Conservation (phyloP, 164 flowering plant species). For the Euptelea pleiosperma region DNA sequence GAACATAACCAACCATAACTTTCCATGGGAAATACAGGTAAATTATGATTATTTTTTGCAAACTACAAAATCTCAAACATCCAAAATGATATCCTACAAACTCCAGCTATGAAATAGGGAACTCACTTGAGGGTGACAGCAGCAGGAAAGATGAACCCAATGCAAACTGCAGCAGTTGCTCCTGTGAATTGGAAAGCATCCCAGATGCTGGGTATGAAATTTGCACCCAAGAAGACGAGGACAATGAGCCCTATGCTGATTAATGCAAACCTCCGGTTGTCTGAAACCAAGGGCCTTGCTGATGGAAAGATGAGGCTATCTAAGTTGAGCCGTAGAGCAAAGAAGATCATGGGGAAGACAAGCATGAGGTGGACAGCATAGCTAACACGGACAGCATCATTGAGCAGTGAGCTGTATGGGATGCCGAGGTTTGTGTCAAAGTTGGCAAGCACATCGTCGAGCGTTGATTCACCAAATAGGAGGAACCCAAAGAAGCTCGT, state of each 20-base stretch:
- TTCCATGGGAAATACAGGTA: no score
- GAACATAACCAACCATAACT: no score
- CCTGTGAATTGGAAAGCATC: slow-evolving; percentile 98
- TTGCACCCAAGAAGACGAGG: slow-evolving; percentile 81
- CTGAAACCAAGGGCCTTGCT: slow-evolving; percentile 42
- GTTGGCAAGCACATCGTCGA: slow-evolving; percentile 92
- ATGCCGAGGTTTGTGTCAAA: slow-evolving; percentile 79
- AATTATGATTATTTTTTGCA: no score
- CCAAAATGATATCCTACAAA: slow-evolving; percentile 2
- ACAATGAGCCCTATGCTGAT: slow-evolving; percentile 52
- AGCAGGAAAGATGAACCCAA: slow-evolving; percentile 94
- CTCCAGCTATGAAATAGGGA: not conserved
- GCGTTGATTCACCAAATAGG: slow-evolving; percentile 81
- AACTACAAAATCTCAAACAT: not conserved
- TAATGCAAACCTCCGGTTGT: slow-evolving; percentile 64
- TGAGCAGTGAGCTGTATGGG: slow-evolving; percentile 69
- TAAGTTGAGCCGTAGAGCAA: slow-evolving; percentile 73
- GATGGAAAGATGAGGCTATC: slow-evolving; percentile 87
- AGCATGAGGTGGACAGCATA: slow-evolving; percentile 92
- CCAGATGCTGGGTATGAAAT: slow-evolving; percentile 96
- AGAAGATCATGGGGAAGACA: slow-evolving; percentile 88
- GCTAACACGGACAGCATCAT: slow-evolving; percentile 87
- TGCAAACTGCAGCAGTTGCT: slow-evolving; percentile 93
- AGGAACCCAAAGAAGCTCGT: slow-evolving; percentile 90
- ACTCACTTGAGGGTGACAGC: slow-evolving; percentile 66